Base-by-base conservation (phyloP, 2,329 filamentous ascomycete species). In the Penicillium carneum region DNA sequence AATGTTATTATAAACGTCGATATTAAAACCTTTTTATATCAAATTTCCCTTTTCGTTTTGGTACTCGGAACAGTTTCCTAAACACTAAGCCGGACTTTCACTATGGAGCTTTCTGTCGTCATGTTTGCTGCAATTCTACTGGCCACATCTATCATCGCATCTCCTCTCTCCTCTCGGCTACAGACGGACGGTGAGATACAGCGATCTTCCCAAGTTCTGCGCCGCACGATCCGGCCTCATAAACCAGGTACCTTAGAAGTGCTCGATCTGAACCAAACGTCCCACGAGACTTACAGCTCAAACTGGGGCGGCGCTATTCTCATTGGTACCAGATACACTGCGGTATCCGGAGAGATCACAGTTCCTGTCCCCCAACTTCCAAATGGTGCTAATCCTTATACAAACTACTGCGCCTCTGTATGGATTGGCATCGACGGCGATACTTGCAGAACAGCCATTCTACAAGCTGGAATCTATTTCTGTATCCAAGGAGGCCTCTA, bases 341-440 rank as follows among this genome's bases (percentile, higher is more conserved):
- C 76, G n/a, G 85, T 86, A 26, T 80, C 80, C 3, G 85, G 80
- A 18, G 81, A 80, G 18, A 83, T 87, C 72, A 81, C 75, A 10
- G 81, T 86, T 1, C 85, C 84, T 2, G 80, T 76, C 1, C 81
- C 83, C 26, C 71, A 73, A 29, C 69, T 71, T 16, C 78, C 81
- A 1, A 71, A 70, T 9, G 77, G 77, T 39, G 75, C 74, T 45
- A 34, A 58, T 53, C 70, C 68, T 57, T 71, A 66, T 31, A 69
- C 62, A 14, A 70, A 58, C 3, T 81, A 83, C 68, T 80, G 80
- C 41, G 81, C 82, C 23, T 82, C 83, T 2, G 84, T 83, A 4
- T 87, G 84, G 85, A 84, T 87, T 11, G 84, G 85, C 36, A 86
- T 87, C 52, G 85, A 87, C 62, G 85, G 85, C n/a, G 83, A 86